Evolutionary conservation across 2,329 filamentous ascomycete species (phyloP).

Genomic region (Colletotrichum tofieldiae): DNA sequence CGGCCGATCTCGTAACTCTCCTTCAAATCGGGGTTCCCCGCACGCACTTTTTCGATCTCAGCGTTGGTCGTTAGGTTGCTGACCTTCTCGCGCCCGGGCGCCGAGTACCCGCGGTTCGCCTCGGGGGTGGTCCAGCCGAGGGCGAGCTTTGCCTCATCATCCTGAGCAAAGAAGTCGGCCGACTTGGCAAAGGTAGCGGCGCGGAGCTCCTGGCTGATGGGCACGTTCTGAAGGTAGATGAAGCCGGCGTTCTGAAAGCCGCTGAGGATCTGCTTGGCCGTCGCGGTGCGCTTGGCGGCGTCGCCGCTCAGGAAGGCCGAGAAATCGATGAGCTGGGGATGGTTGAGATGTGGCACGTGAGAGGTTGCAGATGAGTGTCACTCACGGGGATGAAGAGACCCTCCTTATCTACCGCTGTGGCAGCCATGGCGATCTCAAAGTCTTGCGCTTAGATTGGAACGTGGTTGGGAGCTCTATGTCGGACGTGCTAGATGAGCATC

Average conservation of each 20-base stretch:
- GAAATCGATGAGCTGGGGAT: conserved; percentile 82
- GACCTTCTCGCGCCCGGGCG: conserved; percentile 80
- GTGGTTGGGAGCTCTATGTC: background rate
- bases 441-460: background rate
- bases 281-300: conserved; percentile 71
- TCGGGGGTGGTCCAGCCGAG: conserved; percentile 81
- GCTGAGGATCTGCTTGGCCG: conserved; percentile 80
- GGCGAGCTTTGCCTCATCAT: conserved; percentile 73
- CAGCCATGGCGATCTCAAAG: conserved; percentile 51
- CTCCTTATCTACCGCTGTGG: conserved; percentile 65
- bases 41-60: conserved; percentile 73
- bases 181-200: conserved; percentile 77
- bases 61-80: conserved; percentile 67
- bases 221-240: conserved; percentile 88
- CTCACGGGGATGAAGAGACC: conserved; percentile 70
- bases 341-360: conserved; percentile 36
- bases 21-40: conserved; percentile 75
- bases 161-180: conserved; percentile 79
- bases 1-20: conserved; percentile 77
- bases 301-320: conserved; percentile 78
- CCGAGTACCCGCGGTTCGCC: conserved; percentile 82
- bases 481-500: background rate
- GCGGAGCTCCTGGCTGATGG: conserved; percentile 74
- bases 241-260: conserved; percentile 92
- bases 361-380: conserved; percentile 47